phyloP scores from a whole-genome alignment of 148 eudicot species.

The Salicornia ramosissima region DNA sequence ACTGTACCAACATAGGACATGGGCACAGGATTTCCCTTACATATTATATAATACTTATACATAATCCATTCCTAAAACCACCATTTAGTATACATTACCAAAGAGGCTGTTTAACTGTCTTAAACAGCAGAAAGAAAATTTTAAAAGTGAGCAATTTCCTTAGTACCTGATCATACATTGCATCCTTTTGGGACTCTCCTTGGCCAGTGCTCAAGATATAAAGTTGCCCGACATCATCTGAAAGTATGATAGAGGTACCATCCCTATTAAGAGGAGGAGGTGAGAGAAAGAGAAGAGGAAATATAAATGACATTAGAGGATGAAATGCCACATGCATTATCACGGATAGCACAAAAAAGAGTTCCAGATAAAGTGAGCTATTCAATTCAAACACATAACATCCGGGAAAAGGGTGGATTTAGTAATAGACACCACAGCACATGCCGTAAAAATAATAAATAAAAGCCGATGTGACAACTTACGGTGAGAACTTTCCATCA shows the following conservation, averaged over 20 bases:
- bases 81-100: too few relatives aligned
- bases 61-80: not conserved
- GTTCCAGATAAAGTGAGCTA: constrained; percentile 13
- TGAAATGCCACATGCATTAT: not conserved
- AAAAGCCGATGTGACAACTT: constrained; percentile 38
- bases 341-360: not conserved
- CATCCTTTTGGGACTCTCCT: constrained; percentile 87
- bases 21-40: too few relatives aligned
- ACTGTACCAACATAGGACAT: not conserved
- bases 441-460: constrained; percentile 1
- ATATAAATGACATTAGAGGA: constrained; percentile 5
- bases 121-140: constrained; percentile 20
- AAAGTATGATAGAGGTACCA: constrained; percentile 92
- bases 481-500: constrained; percentile 98
- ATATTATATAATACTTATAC: too few relatives aligned
- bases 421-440: not conserved
- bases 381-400: not conserved
- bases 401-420: not conserved
- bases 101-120: too few relatives aligned
- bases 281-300: constrained; percentile 13
- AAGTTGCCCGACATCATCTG: constrained; percentile 94
- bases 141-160: constrained; percentile 15
- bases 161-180: constrained; percentile 90
- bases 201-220: constrained; percentile 86
- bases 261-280: constrained; percentile 51